Percentiles rank a stretch among this genome's conserved stretches.
Conservation (phyloP, 2,329 filamentous ascomycete genomes). For the Zasmidium citrigriseum region DNA sequence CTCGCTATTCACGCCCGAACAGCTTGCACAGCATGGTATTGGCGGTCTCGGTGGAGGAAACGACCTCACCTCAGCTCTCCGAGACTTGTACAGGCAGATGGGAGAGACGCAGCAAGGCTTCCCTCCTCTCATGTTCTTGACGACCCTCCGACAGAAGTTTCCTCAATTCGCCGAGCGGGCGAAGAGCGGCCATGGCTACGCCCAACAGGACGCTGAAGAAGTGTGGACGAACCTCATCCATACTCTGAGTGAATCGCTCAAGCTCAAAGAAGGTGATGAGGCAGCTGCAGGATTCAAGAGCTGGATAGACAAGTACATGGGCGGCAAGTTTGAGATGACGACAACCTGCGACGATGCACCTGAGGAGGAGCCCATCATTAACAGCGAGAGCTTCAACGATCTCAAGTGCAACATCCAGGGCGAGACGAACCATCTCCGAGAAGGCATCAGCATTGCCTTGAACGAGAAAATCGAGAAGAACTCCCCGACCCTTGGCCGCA, state of each 20-base stretch:
- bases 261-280: slow-evolving; percentile 56
- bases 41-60: slow-evolving; percentile 60
- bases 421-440: slow-evolving; percentile 83
- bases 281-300: slow-evolving; percentile 63
- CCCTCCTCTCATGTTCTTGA: slow-evolving; percentile 78
- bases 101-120: slow-evolving; percentile 85
- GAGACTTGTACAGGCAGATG: slow-evolving; percentile 87
- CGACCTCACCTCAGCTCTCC: slow-evolving; percentile 75
- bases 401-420: slow-evolving; percentile 93
- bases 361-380: slow-evolving; percentile 67
- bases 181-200: slow-evolving; percentile 78
- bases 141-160: slow-evolving; percentile 73
- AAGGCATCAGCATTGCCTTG: slow-evolving; percentile 80
- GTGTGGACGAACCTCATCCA: slow-evolving; percentile 95
- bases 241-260: slow-evolving; percentile 77
- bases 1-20: slow-evolving; percentile 35
- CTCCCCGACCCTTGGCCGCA: slow-evolving; percentile 73
- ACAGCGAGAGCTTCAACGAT: slow-evolving; percentile 80
- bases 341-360: slow-evolving; percentile 86
- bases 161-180: slow-evolving; percentile 92
- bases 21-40: slow-evolving; percentile 54
- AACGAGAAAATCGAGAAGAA: slow-evolving; percentile 90
- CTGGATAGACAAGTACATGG: slow-evolving; percentile 81
- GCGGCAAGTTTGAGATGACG: slow-evolving; percentile 74
- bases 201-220: slow-evolving; percentile 98